Evolutionary conservation across 2,329 filamentous ascomycete species (phyloP).

Genomic region (Cadophora gregata): DNA sequence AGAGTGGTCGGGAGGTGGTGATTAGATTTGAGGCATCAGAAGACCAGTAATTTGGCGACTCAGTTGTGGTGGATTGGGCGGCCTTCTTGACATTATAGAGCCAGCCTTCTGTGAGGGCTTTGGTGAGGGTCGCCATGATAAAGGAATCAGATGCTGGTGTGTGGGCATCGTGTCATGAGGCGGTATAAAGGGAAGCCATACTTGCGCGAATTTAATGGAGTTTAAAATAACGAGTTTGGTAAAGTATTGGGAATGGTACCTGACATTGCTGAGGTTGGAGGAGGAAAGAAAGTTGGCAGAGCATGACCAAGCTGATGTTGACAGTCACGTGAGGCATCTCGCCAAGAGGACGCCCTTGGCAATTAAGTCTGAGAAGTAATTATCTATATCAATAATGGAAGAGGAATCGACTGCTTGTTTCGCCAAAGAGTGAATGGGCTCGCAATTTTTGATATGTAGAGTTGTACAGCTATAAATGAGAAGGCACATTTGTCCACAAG

Average conservation of each 20-base stretch:
- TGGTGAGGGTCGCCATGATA: slow-evolving; percentile 10
- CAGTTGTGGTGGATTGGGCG: slow-evolving; percentile 32
- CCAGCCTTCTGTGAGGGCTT: slow-evolving; percentile 29
- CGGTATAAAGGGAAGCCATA: neutral
- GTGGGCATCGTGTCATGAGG: neutral
- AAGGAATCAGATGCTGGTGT: neutral
- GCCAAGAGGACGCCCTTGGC: neutral
- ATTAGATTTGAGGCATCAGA: slow-evolving; percentile 53
- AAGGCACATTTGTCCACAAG: too few species aligned
- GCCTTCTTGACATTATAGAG: slow-evolving; percentile 26
- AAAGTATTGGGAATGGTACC: neutral
- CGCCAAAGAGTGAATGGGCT: too few species aligned
- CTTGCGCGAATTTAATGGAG: neutral
- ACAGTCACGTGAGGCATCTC: neutral
- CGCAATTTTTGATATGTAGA: too few species aligned
- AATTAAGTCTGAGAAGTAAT: neutral
- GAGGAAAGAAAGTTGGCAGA: neutral
- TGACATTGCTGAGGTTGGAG: neutral
- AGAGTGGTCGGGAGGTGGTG: slow-evolving; percentile 52
- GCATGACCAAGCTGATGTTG: neutral
- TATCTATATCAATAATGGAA: too few species aligned
- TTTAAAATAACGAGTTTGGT: neutral
- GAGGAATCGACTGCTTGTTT: neutral
- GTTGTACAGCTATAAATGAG: too few species aligned
- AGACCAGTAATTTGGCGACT: slow-evolving; percentile 57